Conservation (phyloP, 176 grass and related monocot species). For the Eleusine coracana region DNA sequence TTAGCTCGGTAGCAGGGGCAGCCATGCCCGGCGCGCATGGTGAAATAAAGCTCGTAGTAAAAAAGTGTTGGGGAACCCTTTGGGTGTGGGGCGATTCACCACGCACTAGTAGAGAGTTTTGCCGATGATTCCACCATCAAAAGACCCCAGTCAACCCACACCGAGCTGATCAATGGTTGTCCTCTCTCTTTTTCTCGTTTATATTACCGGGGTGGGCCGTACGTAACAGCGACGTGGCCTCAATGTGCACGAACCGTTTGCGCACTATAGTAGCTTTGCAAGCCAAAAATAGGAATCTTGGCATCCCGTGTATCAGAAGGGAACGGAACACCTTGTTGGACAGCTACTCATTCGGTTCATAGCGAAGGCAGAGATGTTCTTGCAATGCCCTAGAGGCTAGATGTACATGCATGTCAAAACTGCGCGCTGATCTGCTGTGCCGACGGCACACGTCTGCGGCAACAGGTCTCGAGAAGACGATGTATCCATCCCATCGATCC, state of each 20-base stretch:
- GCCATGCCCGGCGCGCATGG: conserved; percentile 13
- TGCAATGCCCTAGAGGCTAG: no score
- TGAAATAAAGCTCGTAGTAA: neutral
- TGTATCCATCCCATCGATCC: neutral
- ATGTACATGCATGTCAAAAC: neutral
- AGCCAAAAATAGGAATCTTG: neutral
- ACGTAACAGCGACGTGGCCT: neutral
- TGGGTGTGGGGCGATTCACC: conserved; percentile 16
- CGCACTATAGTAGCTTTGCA: neutral
- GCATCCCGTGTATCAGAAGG: neutral
- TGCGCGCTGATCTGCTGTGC: neutral
- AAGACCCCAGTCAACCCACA: conserved; percentile 28
- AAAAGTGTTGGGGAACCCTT: neutral
- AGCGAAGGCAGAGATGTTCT: no score
- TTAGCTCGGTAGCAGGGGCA: neutral
- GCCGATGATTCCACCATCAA: conserved; percentile 24
- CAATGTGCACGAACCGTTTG: neutral
- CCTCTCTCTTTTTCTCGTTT: neutral
- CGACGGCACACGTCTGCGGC: neutral
- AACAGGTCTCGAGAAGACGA: neutral
- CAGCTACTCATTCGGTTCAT: neutral
- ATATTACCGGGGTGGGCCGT: neutral
- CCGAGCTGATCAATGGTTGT: neutral
- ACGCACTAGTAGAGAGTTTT: neutral
- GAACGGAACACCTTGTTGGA: neutral